Percentiles rank a stretch among this genome's conserved stretches.
Evolutionary conservation across 164 flowering plant species (phyloP).

Genomic region (Stephania japonica): DNA sequence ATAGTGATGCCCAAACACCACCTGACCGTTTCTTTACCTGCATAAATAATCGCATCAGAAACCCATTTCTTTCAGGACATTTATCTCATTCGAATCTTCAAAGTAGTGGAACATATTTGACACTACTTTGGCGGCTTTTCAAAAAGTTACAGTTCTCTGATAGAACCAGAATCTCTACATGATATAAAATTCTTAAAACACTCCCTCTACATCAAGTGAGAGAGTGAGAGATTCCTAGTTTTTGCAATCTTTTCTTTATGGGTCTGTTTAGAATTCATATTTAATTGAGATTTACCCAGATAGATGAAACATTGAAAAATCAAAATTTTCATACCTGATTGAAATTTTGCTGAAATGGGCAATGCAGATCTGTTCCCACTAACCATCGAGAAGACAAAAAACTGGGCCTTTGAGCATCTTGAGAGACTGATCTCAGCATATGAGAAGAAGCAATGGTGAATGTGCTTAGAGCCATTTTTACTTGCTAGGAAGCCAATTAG

Average conservation of each 20-base stretch:
- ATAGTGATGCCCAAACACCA: constrained; percentile 58
- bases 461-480: constrained; percentile 51
- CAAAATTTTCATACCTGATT: constrained; percentile 35
- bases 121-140: neutral
- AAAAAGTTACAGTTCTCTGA: neutral
- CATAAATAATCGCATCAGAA: constrained; percentile 14
- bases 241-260: neutral
- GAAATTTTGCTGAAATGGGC: constrained; percentile 26
- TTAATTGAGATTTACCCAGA: neutral
- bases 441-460: constrained; percentile 40
- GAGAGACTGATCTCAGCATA: constrained; percentile 21
- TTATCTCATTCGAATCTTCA: neutral
- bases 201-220: neutral
- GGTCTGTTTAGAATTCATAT: neutral
- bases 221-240: constrained; percentile 3
- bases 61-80: constrained; percentile 20
- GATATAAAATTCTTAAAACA: neutral
- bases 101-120: constrained; percentile 5
- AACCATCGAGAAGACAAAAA: constrained; percentile 25
- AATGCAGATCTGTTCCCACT: constrained; percentile 36
- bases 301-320: neutral
- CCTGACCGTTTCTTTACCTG: constrained; percentile 50
- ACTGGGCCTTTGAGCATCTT: constrained; percentile 22
- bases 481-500: neutral
- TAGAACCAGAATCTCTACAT: neutral